Percentiles rank a stretch among this genome's conserved stretches.
Conservation (phyloP, 2,329 filamentous ascomycete genomes). For the Penicillium sp. region DNA sequence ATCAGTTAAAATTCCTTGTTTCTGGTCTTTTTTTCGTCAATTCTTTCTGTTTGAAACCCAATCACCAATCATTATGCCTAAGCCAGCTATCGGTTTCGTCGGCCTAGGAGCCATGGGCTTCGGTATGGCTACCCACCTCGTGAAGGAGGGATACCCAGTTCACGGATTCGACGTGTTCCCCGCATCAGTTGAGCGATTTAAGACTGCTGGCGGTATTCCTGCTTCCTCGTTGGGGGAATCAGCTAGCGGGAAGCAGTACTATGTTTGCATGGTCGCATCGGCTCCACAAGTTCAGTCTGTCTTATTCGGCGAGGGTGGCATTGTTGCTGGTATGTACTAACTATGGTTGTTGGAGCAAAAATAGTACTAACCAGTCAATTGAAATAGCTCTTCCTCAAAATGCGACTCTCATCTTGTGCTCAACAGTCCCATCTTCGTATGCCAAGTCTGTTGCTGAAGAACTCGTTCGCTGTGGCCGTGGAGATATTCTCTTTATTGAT, state of each 20-base stretch:
- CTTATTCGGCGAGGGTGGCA: conserved; percentile 61
- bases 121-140: conserved; percentile 74
- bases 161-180: conserved; percentile 71
- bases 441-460: conserved; percentile 60
- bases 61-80: conserved; percentile 36
- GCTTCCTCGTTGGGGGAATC: conserved; percentile 62
- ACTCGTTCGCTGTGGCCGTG: conserved; percentile 55
- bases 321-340: conserved; percentile 25
- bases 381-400: conserved; percentile 52
- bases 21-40: neutral
- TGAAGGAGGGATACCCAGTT: conserved; percentile 65
- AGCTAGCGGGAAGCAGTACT: conserved; percentile 59
- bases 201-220: conserved; percentile 59
- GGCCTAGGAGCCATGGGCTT: conserved; percentile 81
- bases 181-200: conserved; percentile 66
- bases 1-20: neutral
- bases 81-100: conserved; percentile 62
- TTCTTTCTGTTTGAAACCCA: neutral
- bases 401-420: conserved; percentile 65
- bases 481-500: conserved; percentile 68
- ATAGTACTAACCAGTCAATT: neutral
- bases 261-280: conserved; percentile 75
- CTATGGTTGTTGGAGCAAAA: neutral
- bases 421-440: conserved; percentile 68
- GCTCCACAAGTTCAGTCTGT: conserved; percentile 66